phyloP scores from a whole-genome alignment of 164 flowering plant species.

The Houttuynia cordata region DNA sequence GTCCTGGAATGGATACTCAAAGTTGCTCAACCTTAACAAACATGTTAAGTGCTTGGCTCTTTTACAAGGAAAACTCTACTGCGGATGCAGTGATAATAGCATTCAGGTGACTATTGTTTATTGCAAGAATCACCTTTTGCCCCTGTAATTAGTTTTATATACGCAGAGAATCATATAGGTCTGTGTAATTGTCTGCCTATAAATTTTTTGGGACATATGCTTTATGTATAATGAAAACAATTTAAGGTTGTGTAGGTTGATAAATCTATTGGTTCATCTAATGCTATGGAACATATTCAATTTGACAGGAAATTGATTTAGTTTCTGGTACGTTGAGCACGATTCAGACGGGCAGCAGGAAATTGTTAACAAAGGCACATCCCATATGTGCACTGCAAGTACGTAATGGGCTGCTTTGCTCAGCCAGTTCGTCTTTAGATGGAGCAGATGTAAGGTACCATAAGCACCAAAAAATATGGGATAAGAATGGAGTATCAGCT shows the following conservation, averaged over 20 bases:
- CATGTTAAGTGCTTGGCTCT: constrained; percentile 54
- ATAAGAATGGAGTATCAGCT: too few relatives aligned
- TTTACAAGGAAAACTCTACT: constrained; percentile 53
- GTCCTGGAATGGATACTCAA: constrained; percentile 62
- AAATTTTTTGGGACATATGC: background rate
- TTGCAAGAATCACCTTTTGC: background rate
- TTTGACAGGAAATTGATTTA: constrained; percentile 62
- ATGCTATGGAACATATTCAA: too few relatives aligned
- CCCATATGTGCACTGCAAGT: constrained; percentile 49
- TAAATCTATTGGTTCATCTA: background rate
- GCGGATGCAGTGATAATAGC: constrained; percentile 66
- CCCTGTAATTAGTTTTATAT: background rate
- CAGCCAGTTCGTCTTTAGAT: constrained; percentile 51
- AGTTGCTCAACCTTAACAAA: constrained; percentile 40
- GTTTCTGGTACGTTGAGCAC: constrained; percentile 47
- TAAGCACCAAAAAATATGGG: background rate
- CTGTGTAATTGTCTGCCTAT: too few relatives aligned
- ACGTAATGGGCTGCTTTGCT: constrained; percentile 39
- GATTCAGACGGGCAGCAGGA: constrained; percentile 51
- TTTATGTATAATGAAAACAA: too few relatives aligned
- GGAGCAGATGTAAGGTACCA: constrained; percentile 61
- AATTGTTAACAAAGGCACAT: constrained; percentile 47
- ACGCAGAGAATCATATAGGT: background rate
- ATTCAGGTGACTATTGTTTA: constrained; percentile 43
- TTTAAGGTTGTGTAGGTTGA: background rate